Evolutionary conservation across 495 filamentous ascomycete species (phyloP), one percentile per base, ranked within the genome.

Genomic region (Melanomma pulvis-pyrius): DNA sequence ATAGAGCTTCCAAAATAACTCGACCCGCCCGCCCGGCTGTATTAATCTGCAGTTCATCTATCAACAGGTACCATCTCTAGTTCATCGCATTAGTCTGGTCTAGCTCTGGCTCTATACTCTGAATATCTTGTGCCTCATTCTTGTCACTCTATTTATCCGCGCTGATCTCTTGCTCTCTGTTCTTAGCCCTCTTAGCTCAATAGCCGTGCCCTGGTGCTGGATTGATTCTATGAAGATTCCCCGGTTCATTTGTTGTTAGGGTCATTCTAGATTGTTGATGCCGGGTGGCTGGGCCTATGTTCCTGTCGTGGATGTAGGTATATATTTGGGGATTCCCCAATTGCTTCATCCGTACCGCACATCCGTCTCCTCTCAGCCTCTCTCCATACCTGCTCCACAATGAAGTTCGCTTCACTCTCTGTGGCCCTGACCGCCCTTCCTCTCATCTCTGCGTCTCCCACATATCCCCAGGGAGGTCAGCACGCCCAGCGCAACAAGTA

Each of bases 401-500:
- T 70, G 68, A 70, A 65, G 63, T 15, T 61, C 62, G 25, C 63
- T 21, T n/a, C 41, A 36, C 28, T 59, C 54, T 32, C 46, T 22
- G 51, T 61, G 17, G 57, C 51, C 15, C 49, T 64, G 19, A 57
- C 63, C 19, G 22, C 25, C 22, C 2, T 47, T 28, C 44, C 68
- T 17, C 28, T 56, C 36, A 17, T 57, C 46, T 1, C 55, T 26
- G 67, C 67, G 19, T 32, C 54, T 34, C 67, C 67, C 5, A 25
- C 64, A 11, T 36, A 32, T 26, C 28, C 30, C 36, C 25, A 28
- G 7, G 36, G 30, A 9, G 21, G 46, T 24, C 51, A 34, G 2
- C 13, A 13, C 19, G 29, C 32, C 22, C 30, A 50, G 7, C 48
- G 25, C 11, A 25, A 39, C 74, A 80, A 71, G 75, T 79, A 51